Percentiles rank a stretch among this genome's conserved stretches.
phyloP scores from a whole-genome alignment of 2,329 filamentous ascomycete species.

The Ceratocystis destructans region DNA sequence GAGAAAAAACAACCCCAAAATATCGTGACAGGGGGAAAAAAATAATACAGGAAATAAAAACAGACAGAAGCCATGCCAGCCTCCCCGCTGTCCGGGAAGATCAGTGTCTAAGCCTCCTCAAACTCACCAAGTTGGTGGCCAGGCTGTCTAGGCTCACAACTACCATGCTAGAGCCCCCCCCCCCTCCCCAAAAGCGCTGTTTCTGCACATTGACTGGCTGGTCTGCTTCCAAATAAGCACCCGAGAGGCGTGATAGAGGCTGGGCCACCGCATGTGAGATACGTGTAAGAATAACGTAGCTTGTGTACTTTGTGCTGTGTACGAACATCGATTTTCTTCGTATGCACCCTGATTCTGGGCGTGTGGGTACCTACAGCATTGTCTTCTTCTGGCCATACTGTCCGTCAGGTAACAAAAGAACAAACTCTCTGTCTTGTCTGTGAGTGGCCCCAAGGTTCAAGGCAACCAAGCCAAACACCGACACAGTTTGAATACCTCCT shows the following conservation, averaged over 20 bases:
- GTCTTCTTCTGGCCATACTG: neutral
- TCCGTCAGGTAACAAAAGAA: neutral
- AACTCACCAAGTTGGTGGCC: no score
- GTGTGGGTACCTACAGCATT: neutral
- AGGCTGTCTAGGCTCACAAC: no score
- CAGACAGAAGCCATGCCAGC: no score
- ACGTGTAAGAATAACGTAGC: no score
- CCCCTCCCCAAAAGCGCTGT: neutral
- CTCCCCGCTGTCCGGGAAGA: neutral
- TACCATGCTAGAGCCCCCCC: no score
- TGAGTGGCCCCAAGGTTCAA: neutral
- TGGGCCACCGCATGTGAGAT: neutral
- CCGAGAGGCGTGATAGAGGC: neutral
- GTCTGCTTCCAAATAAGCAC: neutral
- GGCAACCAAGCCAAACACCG: neutral
- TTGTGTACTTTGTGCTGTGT: no score
- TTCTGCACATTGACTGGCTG: neutral
- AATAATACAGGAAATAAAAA: neutral
- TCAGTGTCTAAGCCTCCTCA: neutral
- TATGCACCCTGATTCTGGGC: neutral
- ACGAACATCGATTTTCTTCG: neutral
- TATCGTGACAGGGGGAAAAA: no score
- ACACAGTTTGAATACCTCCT: neutral
- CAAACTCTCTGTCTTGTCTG: neutral
- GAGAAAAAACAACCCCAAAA: no score